Evolutionary conservation across 345 rosid genomes (phyloP), one percentile per base, ranked within the genome.

Genomic region (Acer yangbiense): DNA sequence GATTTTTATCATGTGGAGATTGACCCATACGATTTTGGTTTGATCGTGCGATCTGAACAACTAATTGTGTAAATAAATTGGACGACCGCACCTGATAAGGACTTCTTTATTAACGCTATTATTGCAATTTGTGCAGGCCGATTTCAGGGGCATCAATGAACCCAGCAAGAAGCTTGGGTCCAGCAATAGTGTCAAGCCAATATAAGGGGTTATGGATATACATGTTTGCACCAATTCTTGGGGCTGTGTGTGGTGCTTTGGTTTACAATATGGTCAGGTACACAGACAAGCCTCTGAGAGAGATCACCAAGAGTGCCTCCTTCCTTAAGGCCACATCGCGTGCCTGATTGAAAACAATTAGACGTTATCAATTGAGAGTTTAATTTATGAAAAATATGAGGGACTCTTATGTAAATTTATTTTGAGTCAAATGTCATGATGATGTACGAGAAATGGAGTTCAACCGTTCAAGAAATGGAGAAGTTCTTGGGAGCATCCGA

Each of bases 71-170:
- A 35, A 35, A 35, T 35, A 4, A 4, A 35, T 4, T 4, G 39
- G 39, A 35, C 6, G 1, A 35, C 39, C 6, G 6, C 39, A 35
- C 39, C 6, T 0, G 6, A 4, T 35, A 35, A 35, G 39, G 39
- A 4, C 6, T 35, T 35, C 39, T 35, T 35, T 3, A 13, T 50
- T 50, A 4, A 50, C 4, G 17, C 14, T 50, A 3, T 20, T n/a
- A 4, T 67, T 66, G 14, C 10, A 57, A 62, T 63, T 29, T 52
- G 0, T n/a, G 39, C 84, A 93, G 95, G 82, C 89, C 97, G 61
- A 83, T 93, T 6, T 84, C 97, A 17, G 97, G 97, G 71, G 97
- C 97, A 43, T 93, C 97, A 7, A 93, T 93, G 97, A 93, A 93
- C 71, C 97, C 97, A 27, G 95, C 93, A 78, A 85, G 99, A 76